These are phyloP conservation scores for Fusarium abutilonis DNA, from an alignment of 2,329 filamentous ascomycete genomes.

Conservation along the genomic window DNA sequence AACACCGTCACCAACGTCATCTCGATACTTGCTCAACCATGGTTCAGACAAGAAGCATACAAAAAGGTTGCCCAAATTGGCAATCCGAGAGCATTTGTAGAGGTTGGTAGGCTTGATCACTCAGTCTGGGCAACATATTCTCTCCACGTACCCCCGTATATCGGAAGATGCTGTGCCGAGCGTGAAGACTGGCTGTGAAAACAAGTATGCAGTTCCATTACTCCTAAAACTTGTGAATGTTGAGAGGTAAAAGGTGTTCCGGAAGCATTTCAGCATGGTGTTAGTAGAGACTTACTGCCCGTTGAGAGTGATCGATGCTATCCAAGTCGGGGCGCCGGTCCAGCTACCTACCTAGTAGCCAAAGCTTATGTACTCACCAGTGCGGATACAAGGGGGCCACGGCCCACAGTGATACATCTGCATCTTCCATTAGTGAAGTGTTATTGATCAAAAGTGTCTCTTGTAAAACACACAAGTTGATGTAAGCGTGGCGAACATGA, in stretches of 20 bases:
- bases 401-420: slow-evolving; percentile 9
- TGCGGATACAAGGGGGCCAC: slow-evolving; percentile 20
- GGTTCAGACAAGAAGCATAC: not conserved
- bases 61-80: slow-evolving; percentile 12
- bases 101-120: slow-evolving; percentile 5
- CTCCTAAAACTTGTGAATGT: slow-evolving; percentile 15
- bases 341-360: slow-evolving; percentile 13
- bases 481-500: not conserved
- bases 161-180: not conserved
- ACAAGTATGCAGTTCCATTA: not conserved
- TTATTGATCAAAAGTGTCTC: slow-evolving; percentile 1
- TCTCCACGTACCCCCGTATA: slow-evolving; percentile 1
- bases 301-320: slow-evolving; percentile 4
- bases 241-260: slow-evolving; percentile 8
- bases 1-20: not conserved
- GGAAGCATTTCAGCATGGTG: slow-evolving; percentile 6
- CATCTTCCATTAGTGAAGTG: slow-evolving; percentile 3
- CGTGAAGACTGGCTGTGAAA: slow-evolving; percentile 1
- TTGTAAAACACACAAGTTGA: not conserved
- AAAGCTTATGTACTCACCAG: slow-evolving; percentile 29
- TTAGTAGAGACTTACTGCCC: slow-evolving; percentile 8
- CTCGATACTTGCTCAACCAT: not conserved
- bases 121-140: slow-evolving; percentile 8
- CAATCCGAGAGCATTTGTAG: slow-evolving; percentile 22
- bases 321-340: slow-evolving; percentile 10